phyloP scores from a whole-genome alignment of 208 protist species.

The Acanthamoeba divionensis region DNA sequence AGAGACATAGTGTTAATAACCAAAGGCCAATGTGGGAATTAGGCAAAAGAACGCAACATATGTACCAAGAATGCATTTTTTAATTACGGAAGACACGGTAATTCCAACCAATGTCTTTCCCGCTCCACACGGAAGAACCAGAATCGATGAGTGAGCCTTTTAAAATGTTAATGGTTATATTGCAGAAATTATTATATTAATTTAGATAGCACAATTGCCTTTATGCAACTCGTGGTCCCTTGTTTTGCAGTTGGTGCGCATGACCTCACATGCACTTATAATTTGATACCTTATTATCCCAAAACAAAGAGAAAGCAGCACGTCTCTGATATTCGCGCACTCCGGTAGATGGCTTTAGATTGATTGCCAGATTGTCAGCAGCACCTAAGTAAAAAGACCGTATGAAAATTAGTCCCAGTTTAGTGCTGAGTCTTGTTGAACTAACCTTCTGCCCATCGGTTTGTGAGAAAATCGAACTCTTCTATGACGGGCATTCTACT shows the following conservation, averaged over 20 bases:
- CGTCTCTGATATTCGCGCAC: slow-evolving; percentile 73
- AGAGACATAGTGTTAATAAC: too few relatives aligned
- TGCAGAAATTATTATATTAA: neutral
- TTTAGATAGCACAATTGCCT: neutral
- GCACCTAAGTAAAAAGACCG: too few relatives aligned
- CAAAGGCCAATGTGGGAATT: neutral
- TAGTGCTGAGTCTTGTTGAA: too few relatives aligned
- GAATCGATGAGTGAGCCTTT: slow-evolving; percentile 89
- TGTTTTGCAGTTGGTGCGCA: slow-evolving; percentile 64
- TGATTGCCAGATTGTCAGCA: slow-evolving; percentile 41
- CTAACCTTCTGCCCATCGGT: slow-evolving; percentile 4
- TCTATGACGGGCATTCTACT: slow-evolving; percentile 74
- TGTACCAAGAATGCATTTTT: slow-evolving; percentile 82
- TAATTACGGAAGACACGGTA: slow-evolving; percentile 94
- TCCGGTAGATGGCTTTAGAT: slow-evolving; percentile 77
- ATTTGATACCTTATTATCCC: slow-evolving; percentile 1
- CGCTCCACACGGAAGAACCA: slow-evolving; percentile 98
- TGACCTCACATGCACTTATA: slow-evolving; percentile 85
- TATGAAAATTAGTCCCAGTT: too few relatives aligned
- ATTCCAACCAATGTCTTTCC: slow-evolving; percentile 99
- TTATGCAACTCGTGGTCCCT: neutral
- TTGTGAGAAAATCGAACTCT: slow-evolving; percentile 34
- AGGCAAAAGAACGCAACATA: slow-evolving; percentile 95
- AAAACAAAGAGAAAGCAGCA: slow-evolving; percentile 18
- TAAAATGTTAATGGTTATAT: neutral